These are phyloP conservation scores for Penicillium digitatum DNA, from an alignment of 2,329 filamentous ascomycete genomes.

Conservation along the genomic window DNA sequence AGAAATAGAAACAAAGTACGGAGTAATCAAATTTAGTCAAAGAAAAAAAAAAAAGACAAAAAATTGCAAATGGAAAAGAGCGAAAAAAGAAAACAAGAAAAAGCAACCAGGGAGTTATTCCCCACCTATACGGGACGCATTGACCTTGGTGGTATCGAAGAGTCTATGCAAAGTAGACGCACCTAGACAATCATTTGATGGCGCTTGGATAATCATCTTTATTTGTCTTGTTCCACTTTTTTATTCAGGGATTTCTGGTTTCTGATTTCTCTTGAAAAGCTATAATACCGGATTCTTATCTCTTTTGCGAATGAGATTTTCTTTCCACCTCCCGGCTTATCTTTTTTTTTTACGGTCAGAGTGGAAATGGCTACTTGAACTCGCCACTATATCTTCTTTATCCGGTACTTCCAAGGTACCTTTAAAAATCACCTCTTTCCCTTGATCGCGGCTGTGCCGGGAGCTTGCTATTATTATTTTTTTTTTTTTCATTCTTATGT, in stretches of 20 bases:
- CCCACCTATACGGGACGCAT: slow-evolving; percentile 21
- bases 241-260: not conserved
- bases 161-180: slow-evolving; percentile 21
- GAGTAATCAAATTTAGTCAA: not conserved
- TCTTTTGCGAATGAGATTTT: not conserved
- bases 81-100: not conserved
- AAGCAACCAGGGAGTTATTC: not conserved
- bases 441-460: slow-evolving; percentile 1
- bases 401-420: not conserved
- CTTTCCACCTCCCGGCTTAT: slow-evolving; percentile 4
- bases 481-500: not conserved
- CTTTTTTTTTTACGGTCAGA: slow-evolving; percentile 8
- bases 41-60: not conserved
- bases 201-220: not conserved
- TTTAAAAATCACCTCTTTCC: not conserved
- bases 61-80: not conserved
- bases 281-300: slow-evolving; percentile 6
- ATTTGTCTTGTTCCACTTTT: slow-evolving; percentile 1
- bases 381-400: slow-evolving; percentile 6
- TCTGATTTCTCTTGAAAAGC: not conserved
- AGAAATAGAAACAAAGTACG: not conserved
- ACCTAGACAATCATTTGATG: slow-evolving; percentile 6
- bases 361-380: slow-evolving; percentile 9
- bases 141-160: slow-evolving; percentile 19
- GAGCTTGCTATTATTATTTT: not conserved